Evolutionary conservation across 2,329 filamentous ascomycete genomes (phyloP), one percentile per base, ranked within the genome.

Genomic region (Pseudogymnoascus sp.): DNA sequence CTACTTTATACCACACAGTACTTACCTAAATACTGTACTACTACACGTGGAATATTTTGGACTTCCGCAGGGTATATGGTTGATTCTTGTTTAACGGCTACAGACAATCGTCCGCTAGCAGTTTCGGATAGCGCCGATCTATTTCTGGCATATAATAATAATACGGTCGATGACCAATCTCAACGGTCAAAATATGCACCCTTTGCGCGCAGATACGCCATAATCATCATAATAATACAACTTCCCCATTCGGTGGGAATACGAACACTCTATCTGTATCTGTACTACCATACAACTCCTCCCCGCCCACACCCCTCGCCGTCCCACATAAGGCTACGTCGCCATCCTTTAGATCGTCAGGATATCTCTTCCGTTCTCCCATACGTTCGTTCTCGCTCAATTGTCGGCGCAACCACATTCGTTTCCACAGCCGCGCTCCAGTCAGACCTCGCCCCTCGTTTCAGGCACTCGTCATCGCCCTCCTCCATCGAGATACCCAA

Each of bases 211-310:
- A 30, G 45, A 52, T 52, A 52, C 45, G 45, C 45, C 45, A 52
- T 52, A 52, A 30, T 52, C 45, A 52, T 52, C 45, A 30, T 30
- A 52, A 52, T 30, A 52, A 52, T 52, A 52, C 45, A 52, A 52
- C 41, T 52, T 52, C 41, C n/a, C 41, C 9, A 52, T 52, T 52
- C 41, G 41, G 41, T 30, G 41, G 38, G 41, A 30, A 52, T 52
- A 52, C 41, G 41, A 52, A 52, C 21, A 45, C 21, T 45, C 41
- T 18, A 28, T 39, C 37, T 21, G 13, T 37, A 7, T 7, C n/a
- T n/a, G n/a, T 52, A 12, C 23, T 30, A 9, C 41, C n/a, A 30
- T 30, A 52, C n/a, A 30, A 52, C 21, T 48, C 13, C 39, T 26
- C 39, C 39, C 39, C 39, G 19, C 39, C 39, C 19, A 26, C 41